Base-by-base conservation (phyloP, 345 rosid species). In the Salix suchowensis region DNA sequence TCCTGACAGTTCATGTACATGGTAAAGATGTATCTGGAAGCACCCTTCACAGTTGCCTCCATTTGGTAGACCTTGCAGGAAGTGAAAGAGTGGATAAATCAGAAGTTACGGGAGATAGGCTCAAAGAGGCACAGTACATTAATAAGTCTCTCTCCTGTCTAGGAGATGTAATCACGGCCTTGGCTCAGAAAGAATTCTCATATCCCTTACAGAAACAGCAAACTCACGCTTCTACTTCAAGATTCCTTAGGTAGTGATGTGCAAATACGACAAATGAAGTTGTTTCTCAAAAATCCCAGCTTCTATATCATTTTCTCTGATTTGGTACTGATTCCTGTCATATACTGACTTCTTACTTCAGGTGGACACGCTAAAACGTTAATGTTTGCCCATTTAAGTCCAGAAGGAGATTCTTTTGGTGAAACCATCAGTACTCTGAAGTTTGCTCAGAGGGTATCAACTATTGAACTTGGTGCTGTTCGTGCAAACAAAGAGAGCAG, bases 61-160 rank as follows among this genome's bases (percentile, higher is more conserved):
- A 96, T 84, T 78, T 96, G 87, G 98, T 96, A 50, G 99, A 96
- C 85, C 97, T 93, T 76, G 98, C 99, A 44, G 97, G 99, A 78
- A 93, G 99, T 75, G 99, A 96, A 81, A 86, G 98, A 71, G 94
- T 95, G 70, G 97, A 93, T 77, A 95, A 91, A 83, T 88, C 97
- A 65, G 98, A 91, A 86, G 98, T 91, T 64, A 90, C 96, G 21
- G 98, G 98, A 79, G 98, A 91, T 74, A 85, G 97, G 77, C 91
- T 95, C 48, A 95, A 88, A 85, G 99, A 96, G 85, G 98, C 98
- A 54, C 96, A 88, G 72, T 88, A 88, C 74, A 96, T 96, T 70
- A 96, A 96, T 76, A 93, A 91, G 84, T 93, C 99, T 34, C 94
- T 96, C 61, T 91, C 97, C 81, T 91, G 98, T 84, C 86, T 96